Evolutionary conservation across 345 rosid species (phyloP), one percentile per base, ranked within the genome.

Genomic region (Brassica juncea): DNA sequence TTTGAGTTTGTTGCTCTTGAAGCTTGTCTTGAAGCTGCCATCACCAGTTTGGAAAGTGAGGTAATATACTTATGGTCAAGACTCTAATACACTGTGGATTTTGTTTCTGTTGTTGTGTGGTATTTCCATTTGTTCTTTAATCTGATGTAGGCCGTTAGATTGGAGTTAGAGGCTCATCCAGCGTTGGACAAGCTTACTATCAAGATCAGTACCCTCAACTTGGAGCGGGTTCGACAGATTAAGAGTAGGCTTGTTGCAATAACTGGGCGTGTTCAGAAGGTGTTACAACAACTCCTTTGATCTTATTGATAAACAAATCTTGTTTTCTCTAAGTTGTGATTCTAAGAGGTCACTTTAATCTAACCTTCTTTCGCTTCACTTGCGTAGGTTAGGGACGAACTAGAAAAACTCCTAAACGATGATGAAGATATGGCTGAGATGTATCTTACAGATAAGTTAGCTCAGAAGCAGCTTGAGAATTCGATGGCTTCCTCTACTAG

Each of bases 361-460:
- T 19, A 55, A 55, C 28, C 14, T 19, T 57, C 1, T 57, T 57
- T 57, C 28, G 27, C 16, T 61, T 61, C 16, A 12, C 65, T 11
- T 60, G 70, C 12, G 12, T 77, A 69, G 66, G 94, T 94, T 6
- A 82, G 97, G 80, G 94, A 92, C 82, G 97, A 88, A 70, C 80
- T 94, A 73, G 98, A 92, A 80, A 91, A 94, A 68, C 82, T 94
- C 75, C 86, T 94, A 79, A 97, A 94, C 74, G 93, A 92, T 78
- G 97, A 91, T 77, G 97, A 88, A 30, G 97, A 94, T 81, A 94
- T 92, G 97, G 94, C 94, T 28, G 97, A 94, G 87, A 88, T 94
- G 98, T 94, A 94, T 85, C 85, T 92, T 69, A 94, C 97, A 0
- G 97, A 87, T 72, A 92, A 94, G 71, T 65, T 88, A 78, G 77